Evolutionary conservation across 495 filamentous ascomycete species (phyloP), one percentile per base, ranked within the genome.

Genomic region (Amphirosellinia nigrospora): DNA sequence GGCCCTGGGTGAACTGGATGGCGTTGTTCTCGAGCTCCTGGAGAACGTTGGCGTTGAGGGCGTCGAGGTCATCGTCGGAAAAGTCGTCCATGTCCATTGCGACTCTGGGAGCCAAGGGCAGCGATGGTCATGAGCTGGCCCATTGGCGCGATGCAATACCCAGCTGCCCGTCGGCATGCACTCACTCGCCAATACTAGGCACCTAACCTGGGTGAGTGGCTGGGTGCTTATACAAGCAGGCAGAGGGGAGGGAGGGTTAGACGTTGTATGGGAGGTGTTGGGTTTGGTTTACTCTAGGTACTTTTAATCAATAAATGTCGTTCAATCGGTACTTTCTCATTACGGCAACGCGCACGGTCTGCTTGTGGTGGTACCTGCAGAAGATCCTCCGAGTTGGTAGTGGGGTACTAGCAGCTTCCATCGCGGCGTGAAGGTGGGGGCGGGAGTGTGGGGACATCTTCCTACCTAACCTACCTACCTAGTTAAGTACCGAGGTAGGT

Each of bases 41-140:
- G 19, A 85, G 72, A 36, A 73, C 71, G 34, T 77, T 78, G 68
- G 78, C 80, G 75, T 82, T 77, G n/a, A 86, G 78, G 53, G 78
- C 72, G 66, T 84, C 82, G 72, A 86, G 78, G 34, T 77, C 82
- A 72, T 84, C 84, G 70, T 86, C 84, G 30, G 80, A 82, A 50
- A 80, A 86, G 11, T 82, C 79, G 77, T 86, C 84, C 80, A 86
- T 84, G 77, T 86, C 84, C 80, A 86, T 83, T 69, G 71, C 69
- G 72, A 76, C 76, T 75, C 76, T 58, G 13, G 61, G 72, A 78
- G 72, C 53, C 76, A 63, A 58, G 55, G 55, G 30, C 50, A 13
- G 69, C 60, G 39, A n/a, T 30, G 56, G 72, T 64, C 64, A 71
- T 68, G 60, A 72, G 71, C 52, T 71, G 74, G 72, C 76, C 72